Conservation (phyloP, 202 grass and related monocot species). For the Hordeum pubiflorum region DNA sequence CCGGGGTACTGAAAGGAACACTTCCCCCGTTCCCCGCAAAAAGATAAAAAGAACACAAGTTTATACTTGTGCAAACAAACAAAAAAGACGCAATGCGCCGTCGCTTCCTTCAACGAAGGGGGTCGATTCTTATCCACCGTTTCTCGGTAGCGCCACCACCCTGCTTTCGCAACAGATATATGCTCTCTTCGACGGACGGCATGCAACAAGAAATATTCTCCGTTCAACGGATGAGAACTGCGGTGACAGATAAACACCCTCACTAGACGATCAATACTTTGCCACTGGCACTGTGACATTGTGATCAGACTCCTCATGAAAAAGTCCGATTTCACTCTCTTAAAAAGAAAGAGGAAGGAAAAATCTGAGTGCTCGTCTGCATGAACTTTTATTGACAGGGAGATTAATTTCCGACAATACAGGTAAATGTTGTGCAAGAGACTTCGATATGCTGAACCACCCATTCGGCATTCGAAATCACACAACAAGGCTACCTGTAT, state of each 20-base stretch:
- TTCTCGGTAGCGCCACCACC: not conserved
- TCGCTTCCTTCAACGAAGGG: slow-evolving; percentile 17
- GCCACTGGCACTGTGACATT: not conserved
- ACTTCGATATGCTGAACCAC: not conserved
- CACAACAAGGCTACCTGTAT: not conserved
- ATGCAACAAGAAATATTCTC: not conserved
- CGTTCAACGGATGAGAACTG: not conserved
- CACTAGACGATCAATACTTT: not conserved
- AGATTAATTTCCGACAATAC: not conserved
- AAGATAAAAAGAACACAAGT: no score
- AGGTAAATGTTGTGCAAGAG: not conserved
- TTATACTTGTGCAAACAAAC: no score
- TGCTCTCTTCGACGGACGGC: not conserved
- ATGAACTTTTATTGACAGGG: not conserved
- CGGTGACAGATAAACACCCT: not conserved
- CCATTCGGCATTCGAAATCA: no score
- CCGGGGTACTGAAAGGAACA: no score
- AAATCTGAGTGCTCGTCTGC: not conserved
- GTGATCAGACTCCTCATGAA: not conserved
- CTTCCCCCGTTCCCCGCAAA: no score
- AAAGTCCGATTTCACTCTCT: no score
- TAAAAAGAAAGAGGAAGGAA: not conserved
- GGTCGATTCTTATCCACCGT: not conserved
- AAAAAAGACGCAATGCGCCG: no score
- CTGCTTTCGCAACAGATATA: slow-evolving; percentile 18